Evolutionary conservation across 2,329 filamentous ascomycete genomes (phyloP).

Genomic region (Colletotrichum melonis): DNA sequence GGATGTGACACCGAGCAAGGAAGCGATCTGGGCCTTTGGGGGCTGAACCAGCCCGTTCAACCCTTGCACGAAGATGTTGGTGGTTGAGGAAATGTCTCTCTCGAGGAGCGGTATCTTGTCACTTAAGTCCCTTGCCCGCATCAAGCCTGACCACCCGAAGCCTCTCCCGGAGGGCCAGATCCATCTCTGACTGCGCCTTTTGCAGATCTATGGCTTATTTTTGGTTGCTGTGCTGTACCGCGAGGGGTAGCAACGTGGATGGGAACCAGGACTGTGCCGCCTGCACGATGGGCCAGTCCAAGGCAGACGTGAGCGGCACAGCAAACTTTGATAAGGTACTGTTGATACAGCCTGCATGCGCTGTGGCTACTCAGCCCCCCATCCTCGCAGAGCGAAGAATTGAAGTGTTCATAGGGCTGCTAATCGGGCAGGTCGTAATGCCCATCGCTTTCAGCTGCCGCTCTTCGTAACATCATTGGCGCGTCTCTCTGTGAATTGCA

Average conservation of each 20-base stretch:
- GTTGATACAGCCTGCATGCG: neutral
- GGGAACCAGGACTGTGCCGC: neutral
- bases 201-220: slow-evolving; percentile 6
- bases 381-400: neutral
- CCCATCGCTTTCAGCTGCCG: slow-evolving; percentile 3
- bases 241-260: neutral
- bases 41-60: slow-evolving; percentile 3
- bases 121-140: neutral
- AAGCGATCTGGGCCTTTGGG: slow-evolving; percentile 9
- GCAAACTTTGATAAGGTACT: slow-evolving; percentile 4
- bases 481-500: neutral
- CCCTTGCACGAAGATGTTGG: neutral
- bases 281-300: neutral
- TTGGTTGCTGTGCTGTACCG: neutral
- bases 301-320: neutral
- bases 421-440: slow-evolving; percentile 21
- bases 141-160: neutral
- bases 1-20: neutral
- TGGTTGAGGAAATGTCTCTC: slow-evolving; percentile 7
- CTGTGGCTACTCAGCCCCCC: neutral
- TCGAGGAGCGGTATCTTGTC: neutral
- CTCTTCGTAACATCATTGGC: neutral
- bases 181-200: neutral
- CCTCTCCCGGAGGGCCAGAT: neutral
- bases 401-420: neutral